Percentiles rank a stretch among this genome's conserved stretches.
Conservation (phyloP, 2,329 filamentous ascomycete species). For the Penicillium oxalicum region DNA sequence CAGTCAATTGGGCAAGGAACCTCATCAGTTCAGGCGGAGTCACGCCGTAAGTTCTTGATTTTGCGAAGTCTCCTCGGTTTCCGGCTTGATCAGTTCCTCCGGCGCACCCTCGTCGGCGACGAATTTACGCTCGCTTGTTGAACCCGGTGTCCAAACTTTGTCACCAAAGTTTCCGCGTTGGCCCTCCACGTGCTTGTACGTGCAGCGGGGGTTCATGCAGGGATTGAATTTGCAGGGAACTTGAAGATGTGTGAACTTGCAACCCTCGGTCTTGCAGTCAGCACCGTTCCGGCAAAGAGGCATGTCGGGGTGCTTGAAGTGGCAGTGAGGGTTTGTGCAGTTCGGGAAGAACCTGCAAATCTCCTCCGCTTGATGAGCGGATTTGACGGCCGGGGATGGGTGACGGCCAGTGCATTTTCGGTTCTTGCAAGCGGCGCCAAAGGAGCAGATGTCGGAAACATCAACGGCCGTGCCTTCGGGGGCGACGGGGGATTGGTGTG, state of each 20-base stretch:
- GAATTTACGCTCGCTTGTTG: constrained; percentile 81
- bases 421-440: constrained; percentile 91
- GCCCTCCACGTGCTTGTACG: constrained; percentile 85
- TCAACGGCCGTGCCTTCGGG: constrained; percentile 72
- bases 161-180: constrained; percentile 79
- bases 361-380: constrained; percentile 72
- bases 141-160: constrained; percentile 74
- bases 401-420: constrained; percentile 87
- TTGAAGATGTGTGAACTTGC: constrained; percentile 84
- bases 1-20: neutral
- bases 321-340: constrained; percentile 79
- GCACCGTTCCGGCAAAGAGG: constrained; percentile 86
- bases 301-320: constrained; percentile 83
- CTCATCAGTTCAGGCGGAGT: constrained; percentile 20
- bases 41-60: constrained; percentile 30
- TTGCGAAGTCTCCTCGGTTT: constrained; percentile 28
- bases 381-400: constrained; percentile 78
- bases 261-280: constrained; percentile 72
- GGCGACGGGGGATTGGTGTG: constrained; percentile 88
- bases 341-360: constrained; percentile 90
- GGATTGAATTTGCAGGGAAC: constrained; percentile 86
- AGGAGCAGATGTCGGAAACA: constrained; percentile 71
- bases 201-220: constrained; percentile 81
- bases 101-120: constrained; percentile 57
- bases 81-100: constrained; percentile 69